Conservation (phyloP, 345 rosid genomes). For the Physaria fendleri region DNA sequence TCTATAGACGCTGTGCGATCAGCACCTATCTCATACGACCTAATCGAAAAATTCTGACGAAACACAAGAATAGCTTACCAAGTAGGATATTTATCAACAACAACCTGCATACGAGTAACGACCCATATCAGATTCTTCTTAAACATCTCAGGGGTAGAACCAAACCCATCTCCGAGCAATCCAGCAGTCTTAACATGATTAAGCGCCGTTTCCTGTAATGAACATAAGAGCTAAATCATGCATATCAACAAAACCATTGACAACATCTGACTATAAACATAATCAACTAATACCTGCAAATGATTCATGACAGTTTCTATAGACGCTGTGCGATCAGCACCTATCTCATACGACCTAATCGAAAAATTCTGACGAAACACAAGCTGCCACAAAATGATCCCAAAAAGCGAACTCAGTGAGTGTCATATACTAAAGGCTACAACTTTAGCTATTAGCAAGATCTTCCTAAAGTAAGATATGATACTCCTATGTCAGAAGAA, state of each 20-base stretch:
- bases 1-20: slow-evolving; percentile 97
- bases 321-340: slow-evolving; percentile 96
- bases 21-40: slow-evolving; percentile 98
- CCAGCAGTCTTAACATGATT: slow-evolving; percentile 88
- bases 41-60: slow-evolving; percentile 78
- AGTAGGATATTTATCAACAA: slow-evolving; percentile 89
- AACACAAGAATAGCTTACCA: slow-evolving; percentile 95
- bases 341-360: slow-evolving; percentile 95
- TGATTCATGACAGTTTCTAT: slow-evolving; percentile 97
- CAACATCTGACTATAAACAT: background rate
- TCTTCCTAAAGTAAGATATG: no score
- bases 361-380: slow-evolving; percentile 78
- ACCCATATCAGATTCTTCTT: slow-evolving; percentile 96
- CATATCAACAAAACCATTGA: background rate
- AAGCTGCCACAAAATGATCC: background rate
- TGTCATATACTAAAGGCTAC: background rate
- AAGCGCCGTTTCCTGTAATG: slow-evolving; percentile 86
- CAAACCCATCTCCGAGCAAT: slow-evolving; percentile 89
- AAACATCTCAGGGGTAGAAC: slow-evolving; percentile 93
- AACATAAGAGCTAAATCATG: slow-evolving; percentile 1
- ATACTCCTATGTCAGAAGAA: background rate
- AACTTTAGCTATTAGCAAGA: no score
- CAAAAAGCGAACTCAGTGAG: background rate
- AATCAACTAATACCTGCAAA: slow-evolving; percentile 58
- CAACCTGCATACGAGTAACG: slow-evolving; percentile 84